Evolutionary conservation across 1,284 basidiomycete genomes (phyloP), one percentile per base, ranked within the genome.

Genomic region (Sanghuangporus weigelae): DNA sequence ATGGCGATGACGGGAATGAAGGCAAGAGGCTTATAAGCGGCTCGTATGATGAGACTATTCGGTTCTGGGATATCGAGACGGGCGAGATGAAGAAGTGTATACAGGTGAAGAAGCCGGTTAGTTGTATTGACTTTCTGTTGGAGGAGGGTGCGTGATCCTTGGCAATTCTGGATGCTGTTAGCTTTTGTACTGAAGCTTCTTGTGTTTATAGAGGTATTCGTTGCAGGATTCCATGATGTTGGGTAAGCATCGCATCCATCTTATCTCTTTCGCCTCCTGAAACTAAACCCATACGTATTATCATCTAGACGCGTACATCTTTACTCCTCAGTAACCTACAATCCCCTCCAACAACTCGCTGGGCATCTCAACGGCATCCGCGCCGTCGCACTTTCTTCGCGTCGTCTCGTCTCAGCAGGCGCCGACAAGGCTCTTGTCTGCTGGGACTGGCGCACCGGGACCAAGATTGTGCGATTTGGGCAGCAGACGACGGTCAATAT

Each of bases 401-500:
- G 86, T 71, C 92, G 93, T 71, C 83, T 96, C 16, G 92, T 96
- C 40, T 93, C 91, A 1, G 94, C 93, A 0, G 94, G 94, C 21
- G 92, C 92, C 1, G 89, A 90, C 70, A 90, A 90, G 71, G 94
- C 93, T 0, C 81, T 96, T n/a, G 92, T 96, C 7, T 93, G 92
- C 67, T 96, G 94, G 93, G 87, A 92, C 73, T 92, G 89, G 91
- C 81, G 89, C 5, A 79, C 86, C 11, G 94, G 94, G 1, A 87
- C 85, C 38, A 95, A 96, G 78, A 86, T 96, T 55, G 90, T 95
- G 23, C 81, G 92, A 7, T 96, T 95, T 70, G 94, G 94, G 1
- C 94, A 96, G 73, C 94, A 96, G 77, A 95, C 92, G 36, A 96
- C 94, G 14, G 86, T 95, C 67, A 93, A 92, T 69, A 90, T 95